Percentiles rank a stretch among this genome's conserved stretches.
Conservation (phyloP, 495 filamentous ascomycete genomes). For the Extremus antarcticus region DNA sequence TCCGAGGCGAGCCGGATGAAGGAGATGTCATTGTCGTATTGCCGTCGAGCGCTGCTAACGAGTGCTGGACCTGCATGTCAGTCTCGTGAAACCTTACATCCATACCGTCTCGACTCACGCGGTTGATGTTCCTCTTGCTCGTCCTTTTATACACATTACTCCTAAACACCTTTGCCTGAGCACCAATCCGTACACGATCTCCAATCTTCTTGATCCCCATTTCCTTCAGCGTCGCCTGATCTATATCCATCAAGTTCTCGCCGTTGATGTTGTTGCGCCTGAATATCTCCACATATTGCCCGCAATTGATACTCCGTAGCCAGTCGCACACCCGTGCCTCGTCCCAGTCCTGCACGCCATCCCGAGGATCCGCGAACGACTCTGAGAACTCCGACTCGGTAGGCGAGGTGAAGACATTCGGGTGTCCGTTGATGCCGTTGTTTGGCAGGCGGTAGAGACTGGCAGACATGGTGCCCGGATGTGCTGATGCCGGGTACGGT, state of each 20-base stretch:
- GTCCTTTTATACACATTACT: constrained; percentile 73
- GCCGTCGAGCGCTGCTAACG: constrained; percentile 54
- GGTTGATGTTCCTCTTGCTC: constrained; percentile 61
- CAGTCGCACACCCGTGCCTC: constrained; percentile 85
- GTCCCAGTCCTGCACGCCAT: constrained; percentile 51
- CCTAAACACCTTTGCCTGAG: constrained; percentile 80
- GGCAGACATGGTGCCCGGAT: constrained; percentile 23
- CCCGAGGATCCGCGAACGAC: constrained; percentile 24
- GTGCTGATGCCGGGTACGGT: constrained; percentile 53
- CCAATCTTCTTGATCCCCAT: constrained; percentile 98
- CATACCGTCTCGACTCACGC: constrained; percentile 47
- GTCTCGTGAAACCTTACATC: constrained; percentile 8
- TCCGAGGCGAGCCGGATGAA: constrained; percentile 56
- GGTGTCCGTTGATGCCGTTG: constrained; percentile 48
- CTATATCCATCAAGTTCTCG: constrained; percentile 90
- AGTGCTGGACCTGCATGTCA: constrained; percentile 42
- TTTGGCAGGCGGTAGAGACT: constrained; percentile 21
- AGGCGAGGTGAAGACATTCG: constrained; percentile 67
- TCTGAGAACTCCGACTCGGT: constrained; percentile 97
- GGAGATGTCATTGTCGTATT: constrained; percentile 48
- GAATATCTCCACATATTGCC: constrained; percentile 86
- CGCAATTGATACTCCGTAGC: constrained; percentile 78
- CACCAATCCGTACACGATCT: constrained; percentile 87
- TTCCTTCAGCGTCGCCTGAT: constrained; percentile 91
- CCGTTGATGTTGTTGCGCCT: constrained; percentile 92